phyloP scores from a whole-genome alignment of 2,329 filamentous ascomycete genomes.

The Epichloe uncinata region DNA sequence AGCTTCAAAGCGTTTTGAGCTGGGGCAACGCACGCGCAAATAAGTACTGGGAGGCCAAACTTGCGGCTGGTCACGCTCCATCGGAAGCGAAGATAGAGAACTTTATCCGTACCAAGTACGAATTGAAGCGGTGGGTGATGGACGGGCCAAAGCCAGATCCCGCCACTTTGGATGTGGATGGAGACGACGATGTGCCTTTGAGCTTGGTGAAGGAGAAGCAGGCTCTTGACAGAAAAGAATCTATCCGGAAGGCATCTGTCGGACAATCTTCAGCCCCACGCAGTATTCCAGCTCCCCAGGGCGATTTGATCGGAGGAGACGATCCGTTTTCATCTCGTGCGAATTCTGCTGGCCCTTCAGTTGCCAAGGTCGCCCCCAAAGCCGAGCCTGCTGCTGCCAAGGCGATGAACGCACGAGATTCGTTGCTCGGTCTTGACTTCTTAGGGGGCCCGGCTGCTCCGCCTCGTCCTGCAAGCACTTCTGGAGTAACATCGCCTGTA shows the following conservation, averaged over 20 bases:
- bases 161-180: conserved; percentile 68
- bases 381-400: conserved; percentile 52
- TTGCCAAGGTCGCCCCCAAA: conserved; percentile 44
- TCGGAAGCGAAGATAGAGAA: conserved; percentile 99
- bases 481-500: conserved; percentile 44
- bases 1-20: conserved; percentile 81
- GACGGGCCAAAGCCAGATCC: conserved; percentile 90
- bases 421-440: conserved; percentile 84
- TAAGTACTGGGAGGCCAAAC: conserved; percentile 97
- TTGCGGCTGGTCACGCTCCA: conserved; percentile 80
- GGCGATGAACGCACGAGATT: conserved; percentile 68
- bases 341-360: conserved; percentile 56
- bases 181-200: conserved; percentile 66
- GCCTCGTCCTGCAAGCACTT: conserved; percentile 72
- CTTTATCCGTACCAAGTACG: conserved; percentile 98
- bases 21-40: conserved; percentile 97
- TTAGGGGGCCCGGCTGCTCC: conserved; percentile 62
- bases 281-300: conserved; percentile 31
- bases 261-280: conserved; percentile 26
- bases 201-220: conserved; percentile 55
- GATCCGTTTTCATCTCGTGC: conserved; percentile 56
- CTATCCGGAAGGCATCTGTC: conserved; percentile 45
- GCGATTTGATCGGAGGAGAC: conserved; percentile 75
- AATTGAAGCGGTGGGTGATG: conserved; percentile 99
- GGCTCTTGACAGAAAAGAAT: conserved; percentile 45